Evolutionary conservation across 495 filamentous ascomycete genomes (phyloP).

Genomic region (Xylaria castorea): DNA sequence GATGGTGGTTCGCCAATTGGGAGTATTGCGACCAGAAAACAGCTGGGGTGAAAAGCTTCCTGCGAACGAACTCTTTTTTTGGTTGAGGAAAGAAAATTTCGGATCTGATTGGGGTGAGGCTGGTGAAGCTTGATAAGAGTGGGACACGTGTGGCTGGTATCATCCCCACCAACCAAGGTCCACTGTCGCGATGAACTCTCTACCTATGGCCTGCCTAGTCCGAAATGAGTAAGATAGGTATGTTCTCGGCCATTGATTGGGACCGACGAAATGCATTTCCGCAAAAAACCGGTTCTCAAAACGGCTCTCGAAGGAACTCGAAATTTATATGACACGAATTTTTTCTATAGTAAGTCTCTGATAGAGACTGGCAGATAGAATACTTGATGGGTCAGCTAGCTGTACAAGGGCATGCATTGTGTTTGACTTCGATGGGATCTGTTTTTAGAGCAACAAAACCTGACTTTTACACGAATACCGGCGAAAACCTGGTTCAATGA

Average conservation of each 20-base stretch:
- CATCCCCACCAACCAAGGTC: background rate
- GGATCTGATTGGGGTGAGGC: slow-evolving; percentile 12
- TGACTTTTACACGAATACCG: too few relatives aligned
- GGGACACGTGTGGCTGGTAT: slow-evolving; percentile 26
- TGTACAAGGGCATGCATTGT: too few relatives aligned
- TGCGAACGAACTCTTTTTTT: slow-evolving; percentile 9
- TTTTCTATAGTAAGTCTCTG: too few relatives aligned
- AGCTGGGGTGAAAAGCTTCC: slow-evolving; percentile 28
- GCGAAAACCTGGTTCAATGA: too few relatives aligned
- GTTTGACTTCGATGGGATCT: too few relatives aligned
- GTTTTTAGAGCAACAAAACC: too few relatives aligned
- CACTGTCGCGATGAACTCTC: background rate
- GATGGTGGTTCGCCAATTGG: slow-evolving; percentile 23
- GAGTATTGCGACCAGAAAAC: slow-evolving; percentile 22
- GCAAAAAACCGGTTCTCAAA: too few relatives aligned
- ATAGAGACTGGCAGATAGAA: too few relatives aligned
- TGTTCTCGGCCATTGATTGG: background rate
- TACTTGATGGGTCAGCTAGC: too few relatives aligned
- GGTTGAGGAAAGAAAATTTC: slow-evolving; percentile 29
- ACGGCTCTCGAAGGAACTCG: too few relatives aligned
- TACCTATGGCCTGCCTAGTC: background rate
- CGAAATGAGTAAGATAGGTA: background rate
- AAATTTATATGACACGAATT: too few relatives aligned
- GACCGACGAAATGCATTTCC: background rate
- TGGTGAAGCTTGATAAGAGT: slow-evolving; percentile 29